Conservation (phyloP, 257 asterid species). For the Ilex aquifolium region DNA sequence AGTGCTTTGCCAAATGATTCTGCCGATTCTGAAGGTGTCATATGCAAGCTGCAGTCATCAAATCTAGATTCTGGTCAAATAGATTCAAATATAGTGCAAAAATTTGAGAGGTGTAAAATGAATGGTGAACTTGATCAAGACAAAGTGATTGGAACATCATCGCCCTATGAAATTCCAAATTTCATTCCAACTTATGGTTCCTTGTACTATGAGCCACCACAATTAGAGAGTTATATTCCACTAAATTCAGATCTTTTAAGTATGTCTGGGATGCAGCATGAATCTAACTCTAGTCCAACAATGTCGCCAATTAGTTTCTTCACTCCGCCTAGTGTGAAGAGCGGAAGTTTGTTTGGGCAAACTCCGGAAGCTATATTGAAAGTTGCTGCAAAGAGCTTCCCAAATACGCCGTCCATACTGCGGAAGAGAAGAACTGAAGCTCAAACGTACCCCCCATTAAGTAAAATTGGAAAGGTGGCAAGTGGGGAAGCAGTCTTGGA, state of each 20-base stretch:
- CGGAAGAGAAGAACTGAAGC: constrained; percentile 60
- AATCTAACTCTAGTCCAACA: constrained; percentile 33
- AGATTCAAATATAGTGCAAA: constrained; percentile 22
- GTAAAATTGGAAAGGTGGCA: constrained; percentile 18
- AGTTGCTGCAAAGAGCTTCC: constrained; percentile 83
- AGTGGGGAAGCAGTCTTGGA: constrained; percentile 19
- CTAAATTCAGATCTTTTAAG: constrained; percentile 31
- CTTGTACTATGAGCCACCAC: constrained; percentile 74
- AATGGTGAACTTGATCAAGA: constrained; percentile 29
- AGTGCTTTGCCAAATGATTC: constrained; percentile 27
- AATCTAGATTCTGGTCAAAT: constrained; percentile 25
- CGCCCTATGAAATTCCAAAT: constrained; percentile 32
- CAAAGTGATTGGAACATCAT: constrained; percentile 28
- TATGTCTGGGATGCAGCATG: constrained; percentile 31
- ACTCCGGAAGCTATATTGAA: constrained; percentile 81
- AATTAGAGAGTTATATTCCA: constrained; percentile 27
- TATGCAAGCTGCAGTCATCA: constrained; percentile 28
- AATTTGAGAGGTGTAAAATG: constrained; percentile 20
- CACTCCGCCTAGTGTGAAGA: constrained; percentile 65
- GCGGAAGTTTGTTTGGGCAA: constrained; percentile 33
- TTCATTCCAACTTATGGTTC: constrained; percentile 43
- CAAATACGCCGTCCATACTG: constrained; percentile 78
- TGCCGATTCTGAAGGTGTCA: constrained; percentile 28
- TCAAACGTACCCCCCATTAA: constrained; percentile 18
- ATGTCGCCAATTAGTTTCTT: constrained; percentile 36